Evolutionary conservation across 345 rosid genomes (phyloP).

Genomic region (Cardamine chenopodiifolia): DNA sequence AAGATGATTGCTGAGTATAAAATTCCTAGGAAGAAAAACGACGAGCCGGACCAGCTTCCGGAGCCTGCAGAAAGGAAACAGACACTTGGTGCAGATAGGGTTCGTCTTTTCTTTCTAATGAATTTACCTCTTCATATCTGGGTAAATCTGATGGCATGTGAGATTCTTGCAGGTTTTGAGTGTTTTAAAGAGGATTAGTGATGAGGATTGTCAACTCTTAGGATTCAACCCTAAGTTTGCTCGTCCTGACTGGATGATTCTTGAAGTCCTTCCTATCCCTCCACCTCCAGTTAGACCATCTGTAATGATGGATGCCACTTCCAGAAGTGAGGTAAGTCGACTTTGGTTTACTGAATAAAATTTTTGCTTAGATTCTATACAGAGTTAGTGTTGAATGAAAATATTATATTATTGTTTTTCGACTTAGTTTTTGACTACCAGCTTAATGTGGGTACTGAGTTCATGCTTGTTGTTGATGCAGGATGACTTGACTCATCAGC

Average conservation of each 20-base stretch:
- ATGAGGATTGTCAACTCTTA: constrained; percentile 79
- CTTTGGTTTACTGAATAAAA: neutral
- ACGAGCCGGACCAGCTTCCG: constrained; percentile 91
- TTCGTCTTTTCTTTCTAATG: constrained; percentile 28
- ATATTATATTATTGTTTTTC: neutral
- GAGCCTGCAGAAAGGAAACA: constrained; percentile 96
- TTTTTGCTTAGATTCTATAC: constrained; percentile 3
- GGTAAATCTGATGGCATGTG: constrained; percentile 22
- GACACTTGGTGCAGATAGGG: constrained; percentile 93
- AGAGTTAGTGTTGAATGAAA: constrained; percentile 9
- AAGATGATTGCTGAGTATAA: constrained; percentile 94
- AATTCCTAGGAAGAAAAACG: constrained; percentile 69
- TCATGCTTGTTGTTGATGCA: constrained; percentile 46
- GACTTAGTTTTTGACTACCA: constrained; percentile 2
- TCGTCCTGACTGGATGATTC: constrained; percentile 99
- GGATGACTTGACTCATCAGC: constrained; percentile 96
- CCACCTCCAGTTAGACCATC: constrained; percentile 99
- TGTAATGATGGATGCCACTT: constrained; percentile 94
- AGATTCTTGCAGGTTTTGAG: constrained; percentile 65
- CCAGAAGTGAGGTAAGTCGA: constrained; percentile 82
- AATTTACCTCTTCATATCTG: constrained; percentile 9
- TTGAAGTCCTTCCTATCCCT: constrained; percentile 95
- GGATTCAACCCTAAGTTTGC: constrained; percentile 97
- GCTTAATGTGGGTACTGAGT: constrained; percentile 25
- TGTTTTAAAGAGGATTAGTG: constrained; percentile 94